Evolutionary conservation across 495 filamentous ascomycete genomes (phyloP).

Genomic region (Hyphodiscus hymeniophilus): DNA sequence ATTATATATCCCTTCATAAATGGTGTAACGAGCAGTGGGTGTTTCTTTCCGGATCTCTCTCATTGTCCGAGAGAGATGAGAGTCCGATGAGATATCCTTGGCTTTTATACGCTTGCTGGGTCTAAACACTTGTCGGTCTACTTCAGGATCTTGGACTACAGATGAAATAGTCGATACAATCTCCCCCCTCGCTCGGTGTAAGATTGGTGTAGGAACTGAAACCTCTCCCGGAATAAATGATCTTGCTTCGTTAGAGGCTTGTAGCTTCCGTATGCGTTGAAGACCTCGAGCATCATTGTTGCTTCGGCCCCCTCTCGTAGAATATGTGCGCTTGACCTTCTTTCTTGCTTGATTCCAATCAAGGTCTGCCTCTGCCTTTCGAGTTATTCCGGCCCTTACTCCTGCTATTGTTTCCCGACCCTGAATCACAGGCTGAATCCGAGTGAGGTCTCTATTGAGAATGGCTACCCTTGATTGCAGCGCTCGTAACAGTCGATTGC

Average conservation of each 20-base stretch:
- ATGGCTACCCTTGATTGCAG: slow-evolving; percentile 43
- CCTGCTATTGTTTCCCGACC: neutral
- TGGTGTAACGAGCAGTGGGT: slow-evolving; percentile 13
- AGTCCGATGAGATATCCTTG: slow-evolving; percentile 2
- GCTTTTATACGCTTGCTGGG: slow-evolving; percentile 2
- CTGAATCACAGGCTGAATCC: neutral
- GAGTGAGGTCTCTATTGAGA: slow-evolving; percentile 32
- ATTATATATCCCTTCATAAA: slow-evolving; percentile 35
- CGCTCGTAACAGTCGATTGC: slow-evolving; percentile 46
- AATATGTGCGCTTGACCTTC: slow-evolving; percentile 28
- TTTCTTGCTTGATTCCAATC: slow-evolving; percentile 26
- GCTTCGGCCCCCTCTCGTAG: slow-evolving; percentile 10
- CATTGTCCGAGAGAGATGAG: slow-evolving; percentile 14
- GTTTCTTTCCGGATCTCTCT: slow-evolving; percentile 13
- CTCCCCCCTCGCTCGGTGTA: slow-evolving; percentile 14
- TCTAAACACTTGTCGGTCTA: neutral
- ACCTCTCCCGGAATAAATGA: slow-evolving; percentile 20
- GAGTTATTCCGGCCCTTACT: neutral
- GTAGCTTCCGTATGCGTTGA: neutral
- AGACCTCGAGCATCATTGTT: neutral
- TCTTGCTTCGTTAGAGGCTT: neutral
- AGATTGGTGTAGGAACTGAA: slow-evolving; percentile 19
- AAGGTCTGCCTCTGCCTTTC: slow-evolving; percentile 2
- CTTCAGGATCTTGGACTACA: neutral
- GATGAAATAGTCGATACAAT: neutral